Evolutionary conservation across 1,284 basidiomycete genomes (phyloP).

Genomic region (Ganoderma meredithae): DNA sequence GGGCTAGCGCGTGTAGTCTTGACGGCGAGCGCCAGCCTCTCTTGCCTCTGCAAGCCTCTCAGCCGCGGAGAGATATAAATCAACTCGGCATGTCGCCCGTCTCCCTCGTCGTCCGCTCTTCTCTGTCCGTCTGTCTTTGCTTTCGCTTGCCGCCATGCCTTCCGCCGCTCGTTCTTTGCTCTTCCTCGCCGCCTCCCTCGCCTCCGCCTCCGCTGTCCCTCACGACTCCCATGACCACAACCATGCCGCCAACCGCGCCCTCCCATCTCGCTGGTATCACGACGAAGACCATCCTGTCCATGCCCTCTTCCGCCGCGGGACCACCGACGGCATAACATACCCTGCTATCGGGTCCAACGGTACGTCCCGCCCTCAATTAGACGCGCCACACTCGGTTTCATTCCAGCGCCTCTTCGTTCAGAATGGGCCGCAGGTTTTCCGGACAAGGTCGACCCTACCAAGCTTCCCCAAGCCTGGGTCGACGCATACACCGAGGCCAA

Average conservation of each 20-base stretch:
- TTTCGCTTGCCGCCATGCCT: slow-evolving; percentile 20
- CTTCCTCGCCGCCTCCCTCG: slow-evolving; percentile 24
- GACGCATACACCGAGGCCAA: slow-evolving; percentile 71
- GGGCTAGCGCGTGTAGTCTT: slow-evolving; percentile 14
- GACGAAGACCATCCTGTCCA: slow-evolving; percentile 61
- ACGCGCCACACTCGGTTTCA: not conserved
- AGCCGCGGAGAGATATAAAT: slow-evolving; percentile 5
- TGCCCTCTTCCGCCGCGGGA: slow-evolving; percentile 61
- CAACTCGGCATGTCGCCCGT: not conserved
- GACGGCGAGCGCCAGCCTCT: slow-evolving; percentile 4
- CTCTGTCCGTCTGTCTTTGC: slow-evolving; percentile 4
- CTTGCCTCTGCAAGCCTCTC: slow-evolving; percentile 4
- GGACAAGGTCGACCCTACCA: slow-evolving; percentile 41
- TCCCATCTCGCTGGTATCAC: slow-evolving; percentile 66
- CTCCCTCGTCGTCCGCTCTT: slow-evolving; percentile 5
- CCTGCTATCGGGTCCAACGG: slow-evolving; percentile 65
- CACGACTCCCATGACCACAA: slow-evolving; percentile 27
- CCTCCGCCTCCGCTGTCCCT: slow-evolving; percentile 19
- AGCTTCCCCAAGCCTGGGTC: slow-evolving; percentile 69
- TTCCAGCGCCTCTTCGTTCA: slow-evolving; percentile 36
- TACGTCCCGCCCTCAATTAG: slow-evolving; percentile 41
- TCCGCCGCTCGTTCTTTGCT: slow-evolving; percentile 29
- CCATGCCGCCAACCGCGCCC: slow-evolving; percentile 30
- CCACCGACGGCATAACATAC: slow-evolving; percentile 54
- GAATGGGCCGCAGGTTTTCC: slow-evolving; percentile 70